Conservation (phyloP, 2,329 filamentous ascomycete species). For the Fusarium cyanostomum region DNA sequence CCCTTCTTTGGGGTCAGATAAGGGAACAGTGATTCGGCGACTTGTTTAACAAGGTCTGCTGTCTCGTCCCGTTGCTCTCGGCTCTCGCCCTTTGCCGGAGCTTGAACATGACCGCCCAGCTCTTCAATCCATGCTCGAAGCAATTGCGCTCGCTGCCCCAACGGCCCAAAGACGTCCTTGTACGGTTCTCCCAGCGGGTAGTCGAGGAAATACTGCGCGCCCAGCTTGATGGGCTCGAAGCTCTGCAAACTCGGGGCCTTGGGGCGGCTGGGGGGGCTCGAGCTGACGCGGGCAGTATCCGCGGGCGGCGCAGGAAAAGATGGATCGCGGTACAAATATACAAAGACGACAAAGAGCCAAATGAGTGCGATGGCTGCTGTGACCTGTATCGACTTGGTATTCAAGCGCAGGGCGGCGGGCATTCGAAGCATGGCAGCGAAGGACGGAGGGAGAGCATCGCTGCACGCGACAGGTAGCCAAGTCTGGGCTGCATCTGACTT, state of each 20-base stretch:
- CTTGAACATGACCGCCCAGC: neutral
- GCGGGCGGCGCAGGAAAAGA: neutral
- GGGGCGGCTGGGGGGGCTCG: neutral
- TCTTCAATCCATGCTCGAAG: conserved; percentile 31
- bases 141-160: conserved; percentile 43
- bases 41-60: conserved; percentile 3
- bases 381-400: conserved; percentile 18
- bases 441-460: neutral
- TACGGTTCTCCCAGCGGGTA: conserved; percentile 44
- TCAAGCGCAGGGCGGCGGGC: conserved; percentile 6
- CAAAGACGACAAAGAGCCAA: conserved; percentile 19
- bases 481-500: neutral
- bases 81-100: neutral
- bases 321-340: conserved; percentile 12
- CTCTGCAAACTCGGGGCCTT: neutral
- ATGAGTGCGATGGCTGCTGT: conserved; percentile 11
- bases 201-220: conserved; percentile 41
- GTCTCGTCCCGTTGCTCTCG: conserved; percentile 6
- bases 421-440: conserved; percentile 13
- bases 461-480: neutral
- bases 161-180: conserved; percentile 46
- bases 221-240: conserved; percentile 13
- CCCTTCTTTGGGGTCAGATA: conserved; percentile 32
- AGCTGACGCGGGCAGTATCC: neutral
- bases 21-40: conserved; percentile 34